Evolutionary conservation across 2,329 filamentous ascomycete species (phyloP).

Genomic region (Ophiobolus disseminans): DNA sequence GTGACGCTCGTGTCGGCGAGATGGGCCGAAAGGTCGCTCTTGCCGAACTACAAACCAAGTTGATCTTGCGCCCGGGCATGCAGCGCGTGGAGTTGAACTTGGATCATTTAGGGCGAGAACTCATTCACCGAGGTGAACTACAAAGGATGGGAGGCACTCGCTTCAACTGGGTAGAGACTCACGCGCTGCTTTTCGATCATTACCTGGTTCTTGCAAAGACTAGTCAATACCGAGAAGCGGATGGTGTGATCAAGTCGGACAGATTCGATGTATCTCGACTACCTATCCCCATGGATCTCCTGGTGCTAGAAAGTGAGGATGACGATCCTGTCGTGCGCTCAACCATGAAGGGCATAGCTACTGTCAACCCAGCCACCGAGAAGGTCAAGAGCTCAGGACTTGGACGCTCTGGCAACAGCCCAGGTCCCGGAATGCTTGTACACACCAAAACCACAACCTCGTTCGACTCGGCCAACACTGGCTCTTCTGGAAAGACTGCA

Average conservation of each 20-base stretch:
- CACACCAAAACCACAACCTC: conserved; percentile 75
- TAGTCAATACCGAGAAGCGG: conserved; percentile 70
- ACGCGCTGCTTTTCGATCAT: conserved; percentile 93
- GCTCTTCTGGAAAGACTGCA: conserved; percentile 61
- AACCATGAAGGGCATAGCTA: conserved; percentile 71
- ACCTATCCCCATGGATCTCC: conserved; percentile 94
- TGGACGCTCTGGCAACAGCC: conserved; percentile 54
- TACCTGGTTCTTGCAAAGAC: conserved; percentile 92
- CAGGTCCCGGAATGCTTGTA: conserved; percentile 61
- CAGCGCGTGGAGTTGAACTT: conserved; percentile 84
- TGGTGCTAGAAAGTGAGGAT: conserved; percentile 89
- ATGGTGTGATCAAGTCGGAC: conserved; percentile 76
- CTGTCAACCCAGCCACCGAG: conserved; percentile 60
- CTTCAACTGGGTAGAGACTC: conserved; percentile 92
- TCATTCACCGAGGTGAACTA: conserved; percentile 88
- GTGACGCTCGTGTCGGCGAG: conserved; percentile 89
- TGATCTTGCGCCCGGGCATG: conserved; percentile 87
- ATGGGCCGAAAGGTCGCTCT: conserved; percentile 90
- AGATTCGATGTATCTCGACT: conserved; percentile 92
- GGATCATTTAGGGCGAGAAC: conserved; percentile 88
- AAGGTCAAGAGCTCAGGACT: conserved; percentile 59
- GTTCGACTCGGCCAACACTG: conserved; percentile 51
- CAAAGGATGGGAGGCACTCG: conserved; percentile 87
- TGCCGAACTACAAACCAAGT: conserved; percentile 80
- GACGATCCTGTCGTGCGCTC: conserved; percentile 89